Evolutionary conservation across 495 filamentous ascomycete species (phyloP), one percentile per base, ranked within the genome.

Genomic region (Daldinia vernicosa): DNA sequence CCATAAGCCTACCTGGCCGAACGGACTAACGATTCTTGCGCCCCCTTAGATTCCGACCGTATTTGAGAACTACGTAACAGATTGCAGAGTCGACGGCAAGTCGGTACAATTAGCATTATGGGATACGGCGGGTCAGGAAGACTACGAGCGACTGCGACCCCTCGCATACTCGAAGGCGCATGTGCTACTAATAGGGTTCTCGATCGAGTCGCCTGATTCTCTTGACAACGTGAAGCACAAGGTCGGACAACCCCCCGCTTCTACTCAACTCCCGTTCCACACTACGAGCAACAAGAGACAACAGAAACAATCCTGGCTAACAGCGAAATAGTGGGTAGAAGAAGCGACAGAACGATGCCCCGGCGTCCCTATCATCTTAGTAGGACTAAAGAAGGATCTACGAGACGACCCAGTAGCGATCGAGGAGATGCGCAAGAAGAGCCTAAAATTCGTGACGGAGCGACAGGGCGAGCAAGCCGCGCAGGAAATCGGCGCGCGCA

Each of bases 81-180:
- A 99, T 84, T 98, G 97, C 82, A 88, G 96, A 80, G 96, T 99
- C 64, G 95, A 99, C 80, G 95, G 95, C 61, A 97, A 96, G 77
- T 96, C 93, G 35, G 95, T 99, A 37, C 96, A 99, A 87, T 87
- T 99, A 70, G 95, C 95, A 65, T 83, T 99, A 72, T 99, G 95
- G 95, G 95, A 99, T 90, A 99, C 95, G 45, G 95, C 95, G n/a
- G 95, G 95, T 63, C 95, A 99, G 80, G 95, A 99, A 88, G 95
- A 99, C 77, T 99, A 98, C 82, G 96, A 99, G 78, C 85, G 91
- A 72, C 84, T 99, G 82, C 93, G 95, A 63, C 95, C 95, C 62
- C 85, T 99, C 43, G 95, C 95, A 55, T 99, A 99, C 81, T 91
- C 95, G 35, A 97, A 97, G 85, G 95, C 95, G 56, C 95, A 99